Conservation (phyloP, 225 moss, liverwort and hornwort genomes). For the Neckera pumila region DNA sequence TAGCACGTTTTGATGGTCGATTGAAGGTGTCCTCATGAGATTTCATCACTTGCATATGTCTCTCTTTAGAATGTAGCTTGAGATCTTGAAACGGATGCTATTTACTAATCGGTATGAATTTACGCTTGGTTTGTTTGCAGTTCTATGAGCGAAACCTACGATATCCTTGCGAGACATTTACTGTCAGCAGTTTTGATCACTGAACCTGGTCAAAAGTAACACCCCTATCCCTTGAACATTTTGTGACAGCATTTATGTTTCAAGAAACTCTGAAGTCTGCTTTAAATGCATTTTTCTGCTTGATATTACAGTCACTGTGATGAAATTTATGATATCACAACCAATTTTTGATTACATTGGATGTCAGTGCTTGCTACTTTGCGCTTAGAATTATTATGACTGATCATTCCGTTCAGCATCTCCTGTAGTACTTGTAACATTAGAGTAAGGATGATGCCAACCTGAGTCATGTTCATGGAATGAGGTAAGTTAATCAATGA, state of each 20-base stretch:
- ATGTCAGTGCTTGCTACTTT: background rate
- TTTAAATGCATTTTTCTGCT: background rate
- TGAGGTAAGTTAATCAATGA: constrained; percentile 1
- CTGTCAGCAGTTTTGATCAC: constrained; percentile 33
- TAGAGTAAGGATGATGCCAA: background rate
- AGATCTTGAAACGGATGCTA: background rate
- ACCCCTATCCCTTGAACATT: background rate
- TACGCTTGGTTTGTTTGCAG: constrained; percentile 19
- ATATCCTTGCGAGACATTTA: constrained; percentile 54
- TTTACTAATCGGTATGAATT: background rate
- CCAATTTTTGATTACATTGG: background rate
- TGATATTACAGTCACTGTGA: background rate
- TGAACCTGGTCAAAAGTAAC: constrained; percentile 53
- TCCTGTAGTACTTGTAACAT: background rate
- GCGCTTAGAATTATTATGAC: background rate
- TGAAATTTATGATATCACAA: background rate
- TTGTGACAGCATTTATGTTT: background rate
- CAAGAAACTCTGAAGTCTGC: background rate
- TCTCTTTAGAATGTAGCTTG: background rate
- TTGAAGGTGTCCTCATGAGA: background rate
- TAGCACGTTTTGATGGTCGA: background rate
- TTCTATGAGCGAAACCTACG: constrained; percentile 82
- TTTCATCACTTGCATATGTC: background rate
- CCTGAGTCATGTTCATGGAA: background rate
- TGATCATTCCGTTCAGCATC: background rate